phyloP scores from a whole-genome alignment of 345 rosid genomes.

The Hibiscus trionum region DNA sequence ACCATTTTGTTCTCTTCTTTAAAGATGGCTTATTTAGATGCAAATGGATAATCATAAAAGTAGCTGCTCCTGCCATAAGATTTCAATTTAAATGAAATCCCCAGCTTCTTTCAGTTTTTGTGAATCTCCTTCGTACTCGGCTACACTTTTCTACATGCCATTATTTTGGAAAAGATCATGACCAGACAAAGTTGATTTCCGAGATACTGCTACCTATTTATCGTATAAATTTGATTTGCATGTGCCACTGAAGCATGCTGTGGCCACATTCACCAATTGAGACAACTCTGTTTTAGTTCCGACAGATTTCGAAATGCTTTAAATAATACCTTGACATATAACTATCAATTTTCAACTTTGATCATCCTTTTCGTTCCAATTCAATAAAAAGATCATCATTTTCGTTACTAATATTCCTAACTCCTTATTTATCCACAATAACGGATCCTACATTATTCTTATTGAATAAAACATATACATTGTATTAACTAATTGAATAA shows the following conservation, averaged over 20 bases:
- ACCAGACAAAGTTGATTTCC: neutral
- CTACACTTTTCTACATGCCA: neutral
- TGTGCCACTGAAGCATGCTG: neutral
- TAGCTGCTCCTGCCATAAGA: neutral
- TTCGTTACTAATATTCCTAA: neutral
- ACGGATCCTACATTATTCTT: too few relatives aligned
- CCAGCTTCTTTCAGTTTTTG: too few relatives aligned
- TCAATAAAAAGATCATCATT: neutral
- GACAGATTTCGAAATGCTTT: neutral
- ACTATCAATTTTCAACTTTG: neutral
- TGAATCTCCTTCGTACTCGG: neutral
- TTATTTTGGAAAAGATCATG: neutral
- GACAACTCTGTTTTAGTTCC: neutral
- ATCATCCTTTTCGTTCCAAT: neutral
- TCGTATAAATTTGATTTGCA: constrained; percentile 1
- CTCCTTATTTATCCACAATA: neutral
- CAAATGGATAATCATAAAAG: neutral
- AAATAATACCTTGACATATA: neutral
- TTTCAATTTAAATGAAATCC: neutral
- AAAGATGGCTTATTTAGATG: neutral
- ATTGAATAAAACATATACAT: too few relatives aligned
- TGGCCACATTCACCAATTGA: neutral
- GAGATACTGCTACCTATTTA: neutral
- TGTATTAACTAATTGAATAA: too few relatives aligned
- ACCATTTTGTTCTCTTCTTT: neutral